phyloP scores from a whole-genome alignment of 1,284 basidiomycete genomes.

The Sanghuangporus weigelae region DNA sequence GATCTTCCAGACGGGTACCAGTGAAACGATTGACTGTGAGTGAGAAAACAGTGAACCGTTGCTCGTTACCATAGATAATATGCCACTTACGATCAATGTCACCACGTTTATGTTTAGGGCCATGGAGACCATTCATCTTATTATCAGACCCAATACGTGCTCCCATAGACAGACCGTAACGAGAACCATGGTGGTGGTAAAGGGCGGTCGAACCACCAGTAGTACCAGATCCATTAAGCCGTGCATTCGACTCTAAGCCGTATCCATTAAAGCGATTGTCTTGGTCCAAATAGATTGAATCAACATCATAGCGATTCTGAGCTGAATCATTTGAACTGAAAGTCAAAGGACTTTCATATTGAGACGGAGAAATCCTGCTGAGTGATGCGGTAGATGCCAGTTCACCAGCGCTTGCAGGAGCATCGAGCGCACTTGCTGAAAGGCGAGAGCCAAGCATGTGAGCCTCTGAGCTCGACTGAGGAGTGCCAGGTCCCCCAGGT shows the following conservation, averaged over 20 bases:
- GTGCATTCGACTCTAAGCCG: slow-evolving; percentile 50
- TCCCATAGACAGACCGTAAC: slow-evolving; percentile 64
- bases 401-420: slow-evolving; percentile 44
- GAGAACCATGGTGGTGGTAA: slow-evolving; percentile 73
- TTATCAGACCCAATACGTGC: slow-evolving; percentile 51
- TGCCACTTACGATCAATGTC: slow-evolving; percentile 85
- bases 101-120: slow-evolving; percentile 89
- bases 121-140: slow-evolving; percentile 86
- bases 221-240: slow-evolving; percentile 35
- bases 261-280: slow-evolving; percentile 55
- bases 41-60: slow-evolving; percentile 3
- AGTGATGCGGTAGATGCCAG: slow-evolving; percentile 54
- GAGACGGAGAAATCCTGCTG: slow-evolving; percentile 55
- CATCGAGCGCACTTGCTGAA: slow-evolving; percentile 34
- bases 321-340: slow-evolving; percentile 54
- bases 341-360: slow-evolving; percentile 48
- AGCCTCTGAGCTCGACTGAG: slow-evolving; percentile 50
- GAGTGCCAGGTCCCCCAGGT: slow-evolving; percentile 47
- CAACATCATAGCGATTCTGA: slow-evolving; percentile 53
- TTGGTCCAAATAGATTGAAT: slow-evolving; percentile 53
- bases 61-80: not conserved
- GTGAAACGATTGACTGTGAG: slow-evolving; percentile 86
- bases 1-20: slow-evolving; percentile 91
- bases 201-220: slow-evolving; percentile 72
- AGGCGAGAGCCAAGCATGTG: slow-evolving; percentile 57